Percentiles rank a stretch among this genome's conserved stretches.
Conservation (phyloP, 257 asterid species). For the Sherardia arvensis region DNA sequence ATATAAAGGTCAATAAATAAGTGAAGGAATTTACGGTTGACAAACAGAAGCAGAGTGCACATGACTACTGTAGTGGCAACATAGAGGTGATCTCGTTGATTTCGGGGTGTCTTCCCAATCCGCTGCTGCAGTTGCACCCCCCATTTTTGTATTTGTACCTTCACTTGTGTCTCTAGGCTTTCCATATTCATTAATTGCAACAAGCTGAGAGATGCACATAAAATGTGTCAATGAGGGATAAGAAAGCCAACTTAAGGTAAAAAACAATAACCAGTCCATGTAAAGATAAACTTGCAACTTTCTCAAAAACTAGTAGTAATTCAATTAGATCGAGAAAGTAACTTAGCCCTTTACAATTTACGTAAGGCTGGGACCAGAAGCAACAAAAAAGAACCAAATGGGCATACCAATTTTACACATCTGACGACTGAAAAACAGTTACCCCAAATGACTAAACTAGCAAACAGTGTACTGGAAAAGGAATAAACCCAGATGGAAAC, state of each 20-base stretch:
- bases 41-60: neutral
- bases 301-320: neutral
- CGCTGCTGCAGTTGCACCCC: neutral
- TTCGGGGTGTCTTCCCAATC: neutral
- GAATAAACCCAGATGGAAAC: neutral
- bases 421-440: neutral
- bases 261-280: neutral
- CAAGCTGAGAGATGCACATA: neutral
- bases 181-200: neutral
- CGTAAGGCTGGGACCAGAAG: neutral
- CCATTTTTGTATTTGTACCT: neutral
- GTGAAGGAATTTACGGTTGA: neutral
- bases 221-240: neutral
- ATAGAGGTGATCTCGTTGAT: neutral
- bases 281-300: neutral
- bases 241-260: neutral
- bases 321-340: neutral
- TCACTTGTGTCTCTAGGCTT: neutral
- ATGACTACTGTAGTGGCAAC: neutral
- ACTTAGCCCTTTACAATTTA: neutral
- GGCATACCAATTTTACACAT: neutral
- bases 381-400: neutral
- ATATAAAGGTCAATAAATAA: neutral
- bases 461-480: neutral
- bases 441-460: no score